Percentiles rank a stretch among this genome's conserved stretches.
These are phyloP conservation scores for Centella asiatica DNA, from an alignment of 129 eudicot species.

Conservation along the genomic window DNA sequence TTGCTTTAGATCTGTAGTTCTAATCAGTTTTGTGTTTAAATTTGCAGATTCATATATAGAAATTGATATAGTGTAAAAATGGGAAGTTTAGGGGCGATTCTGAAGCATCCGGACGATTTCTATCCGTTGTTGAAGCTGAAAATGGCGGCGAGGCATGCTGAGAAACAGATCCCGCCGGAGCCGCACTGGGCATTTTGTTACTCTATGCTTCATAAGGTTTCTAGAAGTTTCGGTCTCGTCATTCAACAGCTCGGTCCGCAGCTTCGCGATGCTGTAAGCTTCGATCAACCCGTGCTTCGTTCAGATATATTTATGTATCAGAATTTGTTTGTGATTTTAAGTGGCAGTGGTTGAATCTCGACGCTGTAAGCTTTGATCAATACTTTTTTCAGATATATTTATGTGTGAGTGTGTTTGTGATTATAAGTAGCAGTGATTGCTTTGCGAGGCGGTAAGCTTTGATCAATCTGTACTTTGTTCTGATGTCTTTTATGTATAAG, in stretches of 20 bases:
- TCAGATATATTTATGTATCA: background rate
- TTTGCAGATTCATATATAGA: too few relatives aligned
- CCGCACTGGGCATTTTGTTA: conserved; percentile 96
- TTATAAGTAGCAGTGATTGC: background rate
- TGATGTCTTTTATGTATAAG: background rate
- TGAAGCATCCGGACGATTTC: conserved; percentile 82
- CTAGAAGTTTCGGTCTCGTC: conserved; percentile 87
- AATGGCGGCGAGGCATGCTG: conserved; percentile 63
- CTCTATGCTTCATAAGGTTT: conserved; percentile 88
- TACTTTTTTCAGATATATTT: background rate
- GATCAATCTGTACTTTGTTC: background rate
- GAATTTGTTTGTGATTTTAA: background rate
- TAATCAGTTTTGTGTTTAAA: background rate
- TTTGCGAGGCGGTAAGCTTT: conserved; percentile 72
- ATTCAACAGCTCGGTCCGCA: conserved; percentile 84
- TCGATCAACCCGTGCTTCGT: background rate
- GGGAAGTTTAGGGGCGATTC: conserved; percentile 73
- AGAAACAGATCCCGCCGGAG: conserved; percentile 87
- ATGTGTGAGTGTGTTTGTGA: background rate
- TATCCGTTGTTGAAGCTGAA: conserved; percentile 77
- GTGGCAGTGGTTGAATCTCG: conserved; percentile 26
- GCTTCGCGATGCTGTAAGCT: conserved; percentile 85
- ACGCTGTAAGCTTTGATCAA: conserved; percentile 49
- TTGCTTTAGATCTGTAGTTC: background rate
- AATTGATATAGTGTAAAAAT: conserved; percentile 17